Evolutionary conservation across 768 basidiomycete species (phyloP).

Genomic region (Agrocybe praecox): DNA sequence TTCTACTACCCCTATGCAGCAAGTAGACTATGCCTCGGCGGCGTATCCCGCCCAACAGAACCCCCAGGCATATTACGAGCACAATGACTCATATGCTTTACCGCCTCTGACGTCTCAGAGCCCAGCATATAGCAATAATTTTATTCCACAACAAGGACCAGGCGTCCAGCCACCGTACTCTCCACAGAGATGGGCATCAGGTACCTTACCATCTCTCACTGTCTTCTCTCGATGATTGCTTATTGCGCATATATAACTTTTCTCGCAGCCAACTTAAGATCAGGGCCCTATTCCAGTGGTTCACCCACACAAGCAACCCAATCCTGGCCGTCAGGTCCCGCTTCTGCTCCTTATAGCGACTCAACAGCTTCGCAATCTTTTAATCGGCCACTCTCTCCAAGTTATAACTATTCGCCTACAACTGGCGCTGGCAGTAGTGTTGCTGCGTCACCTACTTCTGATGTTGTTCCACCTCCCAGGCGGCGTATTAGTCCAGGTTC

Average conservation of each 20-base stretch:
- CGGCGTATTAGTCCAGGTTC: conserved; percentile 59
- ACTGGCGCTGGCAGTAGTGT: conserved; percentile 24
- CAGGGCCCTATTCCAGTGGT: conserved; percentile 27
- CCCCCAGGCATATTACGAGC: conserved; percentile 42
- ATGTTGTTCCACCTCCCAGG: conserved; percentile 58
- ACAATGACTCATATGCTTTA: conserved; percentile 39
- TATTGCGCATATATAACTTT: conserved; percentile 17
- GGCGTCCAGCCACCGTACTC: conserved; percentile 36
- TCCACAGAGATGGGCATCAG: conserved; percentile 44
- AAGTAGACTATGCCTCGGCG: conserved; percentile 42
- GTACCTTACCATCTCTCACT: conserved; percentile 12
- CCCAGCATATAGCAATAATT: conserved; percentile 32
- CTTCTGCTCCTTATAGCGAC: conserved; percentile 27
- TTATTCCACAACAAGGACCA: conserved; percentile 33
- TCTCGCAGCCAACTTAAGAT: conserved; percentile 29
- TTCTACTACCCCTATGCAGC: conserved; percentile 44
- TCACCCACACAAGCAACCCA: conserved; percentile 21
- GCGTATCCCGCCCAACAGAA: conserved; percentile 34
- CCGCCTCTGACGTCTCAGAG: conserved; percentile 39
- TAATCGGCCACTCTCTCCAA: conserved; percentile 28
- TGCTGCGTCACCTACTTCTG: conserved; percentile 34
- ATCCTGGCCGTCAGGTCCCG: conserved; percentile 21
- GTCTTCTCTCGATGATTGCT: conserved; percentile 2
- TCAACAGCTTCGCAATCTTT: conserved; percentile 20
- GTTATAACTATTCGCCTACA: conserved; percentile 34